Evolutionary conservation across 164 flowering plant genomes (phyloP), one percentile per base, ranked within the genome.

Genomic region (Umbilicus rupestris): DNA sequence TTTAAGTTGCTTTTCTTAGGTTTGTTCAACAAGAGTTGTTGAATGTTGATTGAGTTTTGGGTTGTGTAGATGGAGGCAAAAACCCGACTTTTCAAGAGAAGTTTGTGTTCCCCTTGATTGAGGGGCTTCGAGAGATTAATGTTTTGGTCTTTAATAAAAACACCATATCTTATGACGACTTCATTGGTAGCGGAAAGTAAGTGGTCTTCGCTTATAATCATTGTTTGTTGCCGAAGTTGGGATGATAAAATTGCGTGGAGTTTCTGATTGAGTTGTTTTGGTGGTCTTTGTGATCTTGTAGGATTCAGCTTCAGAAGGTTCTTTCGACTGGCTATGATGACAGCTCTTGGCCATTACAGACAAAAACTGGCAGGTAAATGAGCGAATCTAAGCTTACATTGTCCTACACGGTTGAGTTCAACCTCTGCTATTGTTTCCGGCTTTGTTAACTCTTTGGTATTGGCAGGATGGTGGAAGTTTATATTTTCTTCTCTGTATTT

Each of bases 21-120:
- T 71, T 49, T 69, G 9, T 12, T n/a, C n/a, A n/a, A n/a, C n/a
- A n/a, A n/a, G 28, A 64, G 31, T 47, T 63, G 17, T 39, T 49
- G 15, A 31, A 19, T 67, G 37, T n/a, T n/a, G n/a, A n/a, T n/a
- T n/a, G 39, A 26, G 20, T 3, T 71, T 22, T 44, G 57, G 39
- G 39, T 33, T 62, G 64, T 63, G 33, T 72, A 92, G 98, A 92
- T 79, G 96, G 98, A 44, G 87, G 87, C 5, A 92, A 78, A 68
- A 86, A 84, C 71, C 96, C 98, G 1, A 76, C 78, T 3, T 92
- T 92, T 69, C 96, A 89, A 75, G 95, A 92, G 80, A 92, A 89
- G 71, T 89, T 89, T 62, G 73, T 77, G 57, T 83, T 92, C 66
- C 71, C 78, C 0, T 73, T 92, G 20, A 82, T 89, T 37, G 95